Base-by-base conservation (phyloP, 352 stramenopile genomes). In the Thraustotheca clavata region DNA sequence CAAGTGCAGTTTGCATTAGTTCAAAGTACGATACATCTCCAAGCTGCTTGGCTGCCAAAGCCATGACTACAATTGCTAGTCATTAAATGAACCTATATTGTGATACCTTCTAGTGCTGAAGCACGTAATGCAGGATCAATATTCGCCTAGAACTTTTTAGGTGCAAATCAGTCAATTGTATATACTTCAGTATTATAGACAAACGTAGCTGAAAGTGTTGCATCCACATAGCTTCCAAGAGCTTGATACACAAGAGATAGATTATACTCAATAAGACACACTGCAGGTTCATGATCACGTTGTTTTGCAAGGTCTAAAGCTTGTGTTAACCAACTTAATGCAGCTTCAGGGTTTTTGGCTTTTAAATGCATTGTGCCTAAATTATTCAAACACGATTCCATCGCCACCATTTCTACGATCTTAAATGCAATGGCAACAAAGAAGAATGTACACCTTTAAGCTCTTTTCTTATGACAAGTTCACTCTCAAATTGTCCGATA, bases 321-420 rank as follows among this genome's bases (percentile, higher is more conserved):
- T 27, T 65, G 35, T 18, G 18, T 27, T 40, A 65, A 65, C 57
- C 57, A 65, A n/a, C 35, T 43, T n/a, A 65, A 38, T 1, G 57
- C 35, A 3, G 27, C 35, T 11, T 65, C 57, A 12, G 29, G 29
- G 24, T 43, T 27, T 18, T 32, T 26, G 2, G 20, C 11, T 38
- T 65, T 31, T 33, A 39, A 43, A 46, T 65, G 32, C 57, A 65
- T 41, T 18, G 35, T 65, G 26, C 57, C 57, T 29, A 65, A 36
- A 46, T 65, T 65, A 46, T 65, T 65, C 35, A 65, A 31, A 32
- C 57, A 65, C 35, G 57, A 50, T 24, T 65, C 57, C 33, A 57
- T 40, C n/a, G 38, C 41, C 18, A 65, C 57, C 24, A 43, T 20
- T 22, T 65, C 57, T 65, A 54, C 24, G 32, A 29, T 50, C 14